Base-by-base conservation (phyloP, 148 eudicot genomes). In the Nepenthes gracilis region DNA sequence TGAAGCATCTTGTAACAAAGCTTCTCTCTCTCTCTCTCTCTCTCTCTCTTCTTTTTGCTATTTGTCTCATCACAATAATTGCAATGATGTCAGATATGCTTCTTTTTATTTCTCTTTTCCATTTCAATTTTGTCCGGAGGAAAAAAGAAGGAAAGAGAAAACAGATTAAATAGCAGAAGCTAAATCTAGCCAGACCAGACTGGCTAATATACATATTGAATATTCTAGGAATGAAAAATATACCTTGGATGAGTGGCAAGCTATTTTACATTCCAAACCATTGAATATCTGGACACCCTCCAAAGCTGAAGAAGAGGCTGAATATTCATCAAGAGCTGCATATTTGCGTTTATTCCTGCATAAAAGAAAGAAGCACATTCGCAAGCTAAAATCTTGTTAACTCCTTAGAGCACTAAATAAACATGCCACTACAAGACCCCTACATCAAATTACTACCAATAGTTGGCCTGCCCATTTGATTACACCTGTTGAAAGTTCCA, bases 201-300 rank as follows among this genome's bases (percentile, higher is more conserved):
- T 35, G 0, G 23, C 23, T 23, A 23, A 23, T 23, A 23, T 23
- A 23, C 23, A 23, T 23, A 23, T 23, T 23, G 23, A 23, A 23
- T 23, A 23, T 23, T 23, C 23, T 0, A 23, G 23, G 23, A 23
- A 1, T 61, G 35, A 10, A 10, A 53, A 1, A 32, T 5, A 33
- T 75, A 92, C 98, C 98, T 92, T 92, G 14, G 94, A 92, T 54
- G 96, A 72, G 72, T 60, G 74, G 70, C 96, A 83, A 64, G 94
- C 64, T 77, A 85, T 77, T 77, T 92, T 88, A 78, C 94, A 86
- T 65, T 92, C 96, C 84, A 92, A 76, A 35, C 90, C 94, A 66
- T 92, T 88, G 57, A 76, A 77, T 70, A 85, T 36, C 43, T 59
- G 57, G 60, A 84, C 78, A 54, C 83, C 85, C 70, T 88, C 90